Conservation (phyloP, 371 early-diverging fungal genomes). For the Catenaria anguillulae region DNA sequence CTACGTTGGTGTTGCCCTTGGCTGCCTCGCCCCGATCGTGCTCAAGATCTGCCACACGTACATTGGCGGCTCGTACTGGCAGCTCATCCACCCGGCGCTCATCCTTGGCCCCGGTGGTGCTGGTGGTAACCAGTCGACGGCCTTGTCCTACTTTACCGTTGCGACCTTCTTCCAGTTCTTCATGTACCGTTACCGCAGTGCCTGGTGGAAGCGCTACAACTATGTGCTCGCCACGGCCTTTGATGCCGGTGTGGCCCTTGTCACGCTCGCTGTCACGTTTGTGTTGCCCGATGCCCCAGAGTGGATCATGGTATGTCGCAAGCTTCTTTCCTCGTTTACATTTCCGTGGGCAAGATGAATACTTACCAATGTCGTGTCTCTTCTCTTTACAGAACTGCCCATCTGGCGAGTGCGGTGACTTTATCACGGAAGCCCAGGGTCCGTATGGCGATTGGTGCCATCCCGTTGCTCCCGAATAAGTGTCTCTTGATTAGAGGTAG, state of each 20-base stretch:
- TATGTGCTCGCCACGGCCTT: slow-evolving; percentile 11
- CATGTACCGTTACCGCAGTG: slow-evolving; percentile 7
- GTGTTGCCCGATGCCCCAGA: too few relatives aligned
- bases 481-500: too few relatives aligned
- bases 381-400: too few relatives aligned
- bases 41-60: background rate
- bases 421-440: too few relatives aligned
- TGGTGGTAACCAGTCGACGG: background rate
- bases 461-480: too few relatives aligned
- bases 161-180: slow-evolving; percentile 11
- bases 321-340: too few relatives aligned
- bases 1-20: slow-evolving; percentile 11
- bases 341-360: too few relatives aligned
- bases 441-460: too few relatives aligned
- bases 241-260: background rate
- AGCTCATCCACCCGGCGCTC: background rate
- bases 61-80: background rate
- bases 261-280: background rate
- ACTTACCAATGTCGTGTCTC: too few relatives aligned
- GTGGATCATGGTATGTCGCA: too few relatives aligned
- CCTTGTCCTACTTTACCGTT: slow-evolving; percentile 9
- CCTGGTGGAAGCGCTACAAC: slow-evolving; percentile 16
- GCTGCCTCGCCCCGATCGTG: slow-evolving; percentile 11
- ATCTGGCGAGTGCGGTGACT: too few relatives aligned
- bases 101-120: background rate